These are phyloP conservation scores for Candida freyschussii DNA, from an alignment of 1,139 yeast genomes.

Conservation along the genomic window DNA sequence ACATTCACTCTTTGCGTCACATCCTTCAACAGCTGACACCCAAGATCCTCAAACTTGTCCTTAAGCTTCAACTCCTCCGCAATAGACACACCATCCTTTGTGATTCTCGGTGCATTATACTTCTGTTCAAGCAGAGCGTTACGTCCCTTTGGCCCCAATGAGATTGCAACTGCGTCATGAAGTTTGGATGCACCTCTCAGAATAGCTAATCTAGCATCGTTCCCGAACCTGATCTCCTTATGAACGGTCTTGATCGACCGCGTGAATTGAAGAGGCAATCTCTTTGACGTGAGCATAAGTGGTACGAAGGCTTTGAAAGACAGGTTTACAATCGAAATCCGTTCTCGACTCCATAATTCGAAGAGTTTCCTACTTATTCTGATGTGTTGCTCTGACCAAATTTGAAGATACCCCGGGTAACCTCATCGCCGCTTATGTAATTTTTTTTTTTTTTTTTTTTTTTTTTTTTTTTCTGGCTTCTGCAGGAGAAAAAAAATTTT, in stretches of 20 bases:
- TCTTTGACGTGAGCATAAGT: too few relatives aligned
- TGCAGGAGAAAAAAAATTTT: constrained; percentile 7
- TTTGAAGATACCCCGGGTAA: constrained; percentile 3
- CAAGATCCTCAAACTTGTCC: constrained; percentile 23
- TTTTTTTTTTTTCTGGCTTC: constrained; percentile 4
- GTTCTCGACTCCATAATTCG: too few relatives aligned
- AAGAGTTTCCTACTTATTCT: too few relatives aligned
- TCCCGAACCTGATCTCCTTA: constrained; percentile 22
- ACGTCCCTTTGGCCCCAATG: constrained; percentile 27
- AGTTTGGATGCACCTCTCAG: constrained; percentile 24
- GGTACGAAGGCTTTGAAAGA: too few relatives aligned
- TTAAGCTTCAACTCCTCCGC: constrained; percentile 19
- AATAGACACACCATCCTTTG: constrained; percentile 26
- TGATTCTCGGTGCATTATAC: constrained; percentile 24
- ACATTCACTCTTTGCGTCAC: constrained; percentile 22
- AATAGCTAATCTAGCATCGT: constrained; percentile 22
- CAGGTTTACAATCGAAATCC: too few relatives aligned
- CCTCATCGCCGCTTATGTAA: constrained; percentile 14
- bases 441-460: constrained; percentile 1
- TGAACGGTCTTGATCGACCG: constrained; percentile 20
- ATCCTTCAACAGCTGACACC: constrained; percentile 23
- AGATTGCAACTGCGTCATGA: constrained; percentile 24
- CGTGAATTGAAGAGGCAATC: too few relatives aligned
- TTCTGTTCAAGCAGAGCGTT: constrained; percentile 24
- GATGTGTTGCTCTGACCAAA: too few relatives aligned